These are phyloP conservation scores for Rhizopogon vesiculosus DNA, from an alignment of 768 basidiomycete genomes.

Conservation along the genomic window DNA sequence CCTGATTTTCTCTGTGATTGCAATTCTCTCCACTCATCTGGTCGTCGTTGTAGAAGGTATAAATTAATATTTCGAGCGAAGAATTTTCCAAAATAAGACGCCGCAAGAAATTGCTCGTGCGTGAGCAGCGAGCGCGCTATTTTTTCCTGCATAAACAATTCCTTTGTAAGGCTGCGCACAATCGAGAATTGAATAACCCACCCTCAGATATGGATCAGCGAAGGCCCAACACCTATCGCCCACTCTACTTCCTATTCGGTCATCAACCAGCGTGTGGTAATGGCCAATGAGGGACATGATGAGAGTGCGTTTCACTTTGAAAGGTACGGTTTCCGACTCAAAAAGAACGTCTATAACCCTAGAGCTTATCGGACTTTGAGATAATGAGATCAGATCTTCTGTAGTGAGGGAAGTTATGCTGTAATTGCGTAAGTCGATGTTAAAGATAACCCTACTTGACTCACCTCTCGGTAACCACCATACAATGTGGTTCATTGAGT, in stretches of 20 bases:
- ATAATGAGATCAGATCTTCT: slow-evolving; percentile 53
- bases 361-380: slow-evolving; percentile 65
- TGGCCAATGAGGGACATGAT: slow-evolving; percentile 73
- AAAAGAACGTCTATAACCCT: slow-evolving; percentile 78
- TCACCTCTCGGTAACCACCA: slow-evolving; percentile 67
- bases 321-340: slow-evolving; percentile 59
- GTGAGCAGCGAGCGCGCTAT: slow-evolving; percentile 77
- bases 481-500: slow-evolving; percentile 62
- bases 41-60: slow-evolving; percentile 69
- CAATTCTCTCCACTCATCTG: slow-evolving; percentile 79
- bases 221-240: slow-evolving; percentile 88
- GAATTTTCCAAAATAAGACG: slow-evolving; percentile 83
- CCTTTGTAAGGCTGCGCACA: slow-evolving; percentile 1
- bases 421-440: slow-evolving; percentile 7
- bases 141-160: slow-evolving; percentile 61
- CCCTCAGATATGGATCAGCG: slow-evolving; percentile 92
- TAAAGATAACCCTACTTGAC: slow-evolving; percentile 8
- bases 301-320: slow-evolving; percentile 64
- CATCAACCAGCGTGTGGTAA: slow-evolving; percentile 79
- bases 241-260: slow-evolving; percentile 86
- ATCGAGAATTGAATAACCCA: slow-evolving; percentile 22
- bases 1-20: slow-evolving; percentile 45
- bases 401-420: slow-evolving; percentile 58
- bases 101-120: slow-evolving; percentile 66
- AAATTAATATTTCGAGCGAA: slow-evolving; percentile 78